Conservation (phyloP, 2,329 filamentous ascomycete genomes). For the Ilyonectria mors-panacis region DNA sequence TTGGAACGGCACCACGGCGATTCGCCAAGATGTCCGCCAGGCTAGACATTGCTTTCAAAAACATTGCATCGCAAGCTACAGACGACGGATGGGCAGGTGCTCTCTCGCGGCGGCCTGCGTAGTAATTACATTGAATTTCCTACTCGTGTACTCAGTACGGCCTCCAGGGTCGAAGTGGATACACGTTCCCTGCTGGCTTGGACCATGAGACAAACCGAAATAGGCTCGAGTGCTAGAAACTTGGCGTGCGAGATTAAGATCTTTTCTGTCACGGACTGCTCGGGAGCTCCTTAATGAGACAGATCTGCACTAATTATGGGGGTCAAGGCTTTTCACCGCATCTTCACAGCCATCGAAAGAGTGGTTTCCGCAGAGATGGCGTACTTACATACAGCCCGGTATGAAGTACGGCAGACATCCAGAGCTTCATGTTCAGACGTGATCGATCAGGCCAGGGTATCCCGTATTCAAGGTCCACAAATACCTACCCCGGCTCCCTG, state of each 20-base stretch:
- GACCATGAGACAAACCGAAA: neutral
- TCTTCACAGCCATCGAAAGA: neutral
- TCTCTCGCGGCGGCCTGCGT: neutral
- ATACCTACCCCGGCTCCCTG: neutral
- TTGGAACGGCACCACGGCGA: neutral
- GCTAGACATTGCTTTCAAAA: neutral
- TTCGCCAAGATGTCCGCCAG: neutral
- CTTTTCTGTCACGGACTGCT: neutral
- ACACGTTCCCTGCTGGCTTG: neutral
- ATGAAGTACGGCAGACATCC: neutral
- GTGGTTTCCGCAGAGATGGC: neutral
- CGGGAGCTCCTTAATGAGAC: neutral
- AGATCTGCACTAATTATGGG: neutral
- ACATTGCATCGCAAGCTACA: too few relatives aligned
- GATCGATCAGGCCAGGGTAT: neutral
- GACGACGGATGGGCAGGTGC: neutral
- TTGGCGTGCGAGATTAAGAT: conserved; percentile 2
- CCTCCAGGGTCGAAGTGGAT: neutral
- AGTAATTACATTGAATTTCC: neutral
- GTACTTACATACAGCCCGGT: neutral
- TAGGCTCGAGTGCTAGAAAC: neutral
- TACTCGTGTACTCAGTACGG: neutral
- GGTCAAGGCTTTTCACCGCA: neutral
- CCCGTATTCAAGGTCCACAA: conserved; percentile 7
- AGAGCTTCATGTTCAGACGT: neutral